Conservation (phyloP, 805 yeast species). For the Candida insectalens region DNA sequence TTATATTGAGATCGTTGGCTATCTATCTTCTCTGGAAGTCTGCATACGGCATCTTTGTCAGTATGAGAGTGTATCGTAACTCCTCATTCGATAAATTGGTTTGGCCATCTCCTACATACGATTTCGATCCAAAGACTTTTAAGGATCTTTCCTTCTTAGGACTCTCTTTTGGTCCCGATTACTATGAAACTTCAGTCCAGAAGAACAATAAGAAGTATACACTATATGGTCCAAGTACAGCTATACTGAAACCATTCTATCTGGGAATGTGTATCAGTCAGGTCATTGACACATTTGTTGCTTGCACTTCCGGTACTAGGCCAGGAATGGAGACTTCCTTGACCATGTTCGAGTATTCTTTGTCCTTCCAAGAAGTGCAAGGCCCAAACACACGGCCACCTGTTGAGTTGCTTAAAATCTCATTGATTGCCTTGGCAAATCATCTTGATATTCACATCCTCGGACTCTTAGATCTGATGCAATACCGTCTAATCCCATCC, state of each 20-base stretch:
- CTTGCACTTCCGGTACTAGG: conserved; percentile 43
- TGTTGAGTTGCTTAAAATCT: conserved; percentile 39
- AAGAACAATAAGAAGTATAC: conserved; percentile 4
- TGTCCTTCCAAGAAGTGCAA: conserved; percentile 68
- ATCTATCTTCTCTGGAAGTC: conserved; percentile 25
- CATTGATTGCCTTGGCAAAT: conserved; percentile 46
- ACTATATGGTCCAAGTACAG: conserved; percentile 33
- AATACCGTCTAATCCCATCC: conserved; percentile 55
- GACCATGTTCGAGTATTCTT: conserved; percentile 65
- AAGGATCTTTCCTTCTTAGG: conserved; percentile 17
- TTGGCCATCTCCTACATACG: conserved; percentile 11
- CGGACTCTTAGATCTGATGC: conserved; percentile 42
- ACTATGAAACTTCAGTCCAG: conserved; percentile 12
- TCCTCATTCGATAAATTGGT: conserved; percentile 3
- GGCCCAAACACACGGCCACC: conserved; percentile 35
- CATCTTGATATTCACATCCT: conserved; percentile 57
- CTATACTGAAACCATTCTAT: conserved; percentile 49
- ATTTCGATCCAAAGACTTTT: conserved; percentile 16
- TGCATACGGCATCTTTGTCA: conserved; percentile 25
- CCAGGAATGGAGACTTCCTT: conserved; percentile 60
- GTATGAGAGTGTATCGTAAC: conserved; percentile 7
- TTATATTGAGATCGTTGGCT: conserved; percentile 30
- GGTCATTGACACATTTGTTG: conserved; percentile 55
- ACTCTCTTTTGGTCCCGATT: no score
- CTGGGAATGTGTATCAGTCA: conserved; percentile 49